These are phyloP conservation scores for Akanthomyces dipterigenus DNA, from an alignment of 2,329 filamentous ascomycete genomes.

Conservation along the genomic window DNA sequence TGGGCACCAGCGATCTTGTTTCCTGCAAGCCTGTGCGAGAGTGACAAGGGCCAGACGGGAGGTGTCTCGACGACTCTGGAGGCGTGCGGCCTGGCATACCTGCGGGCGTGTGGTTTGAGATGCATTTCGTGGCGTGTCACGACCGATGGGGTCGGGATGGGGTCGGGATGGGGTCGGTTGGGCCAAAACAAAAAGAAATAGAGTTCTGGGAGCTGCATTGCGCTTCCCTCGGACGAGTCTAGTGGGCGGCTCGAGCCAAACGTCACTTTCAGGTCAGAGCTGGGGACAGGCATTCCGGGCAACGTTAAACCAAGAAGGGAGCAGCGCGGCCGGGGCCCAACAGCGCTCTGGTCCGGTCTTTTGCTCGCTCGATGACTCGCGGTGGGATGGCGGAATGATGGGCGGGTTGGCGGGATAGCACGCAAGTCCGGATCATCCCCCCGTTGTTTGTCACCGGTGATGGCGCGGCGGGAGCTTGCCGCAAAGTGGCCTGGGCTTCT, in stretches of 20 bases:
- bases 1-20: neutral
- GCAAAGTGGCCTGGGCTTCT: slow-evolving; percentile 1
- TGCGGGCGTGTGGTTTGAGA: neutral
- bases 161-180: neutral
- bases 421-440: slow-evolving; percentile 6
- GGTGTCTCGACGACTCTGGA: neutral
- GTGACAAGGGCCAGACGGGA: neutral
- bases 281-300: neutral
- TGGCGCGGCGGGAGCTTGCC: slow-evolving; percentile 8
- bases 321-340: neutral
- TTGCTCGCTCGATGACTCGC: slow-evolving; percentile 2
- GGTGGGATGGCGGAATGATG: neutral
- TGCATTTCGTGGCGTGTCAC: neutral
- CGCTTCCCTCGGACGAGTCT: slow-evolving; percentile 8
- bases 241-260: slow-evolving; percentile 10
- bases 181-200: neutral
- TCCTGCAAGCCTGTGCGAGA: neutral
- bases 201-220: slow-evolving; percentile 4
- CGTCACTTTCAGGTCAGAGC: neutral
- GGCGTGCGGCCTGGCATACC: neutral
- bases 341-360: neutral
- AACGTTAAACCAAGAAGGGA: neutral
- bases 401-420: neutral
- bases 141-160: too few species aligned
- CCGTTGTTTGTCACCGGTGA: neutral